These are phyloP conservation scores for Paecilomyces formosus DNA, from an alignment of 2,329 filamentous ascomycete genomes.

Conservation along the genomic window DNA sequence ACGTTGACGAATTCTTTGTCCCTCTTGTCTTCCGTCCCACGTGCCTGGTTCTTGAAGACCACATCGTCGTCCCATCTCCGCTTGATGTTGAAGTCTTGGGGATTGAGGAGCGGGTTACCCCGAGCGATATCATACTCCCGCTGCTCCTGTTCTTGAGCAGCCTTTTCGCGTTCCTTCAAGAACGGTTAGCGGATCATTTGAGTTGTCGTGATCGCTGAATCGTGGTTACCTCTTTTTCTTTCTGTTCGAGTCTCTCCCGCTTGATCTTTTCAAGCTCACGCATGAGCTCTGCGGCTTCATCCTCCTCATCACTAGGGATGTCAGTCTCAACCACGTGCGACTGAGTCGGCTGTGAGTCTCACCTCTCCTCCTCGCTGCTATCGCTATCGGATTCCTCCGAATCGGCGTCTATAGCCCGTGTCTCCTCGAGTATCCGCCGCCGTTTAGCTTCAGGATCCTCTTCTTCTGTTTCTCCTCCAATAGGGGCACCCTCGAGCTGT, in stretches of 20 bases:
- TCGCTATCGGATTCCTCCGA: slow-evolving; percentile 57
- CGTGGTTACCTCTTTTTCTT: slow-evolving; percentile 58
- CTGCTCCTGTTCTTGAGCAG: slow-evolving; percentile 73
- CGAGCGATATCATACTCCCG: slow-evolving; percentile 82
- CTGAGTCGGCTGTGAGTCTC: slow-evolving; percentile 6
- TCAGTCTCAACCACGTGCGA: slow-evolving; percentile 15
- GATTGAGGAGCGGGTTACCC: slow-evolving; percentile 85
- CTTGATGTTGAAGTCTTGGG: slow-evolving; percentile 84
- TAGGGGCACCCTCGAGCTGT: slow-evolving; percentile 48
- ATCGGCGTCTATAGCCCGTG: slow-evolving; percentile 78
- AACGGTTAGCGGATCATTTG: slow-evolving; percentile 4
- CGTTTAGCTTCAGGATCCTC: slow-evolving; percentile 76
- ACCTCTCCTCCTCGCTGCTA: slow-evolving; percentile 56
- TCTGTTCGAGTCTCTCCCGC: slow-evolving; percentile 71
- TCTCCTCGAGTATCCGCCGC: slow-evolving; percentile 78
- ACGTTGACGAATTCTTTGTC: slow-evolving; percentile 98
- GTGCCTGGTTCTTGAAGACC: slow-evolving; percentile 97
- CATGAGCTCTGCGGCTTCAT: slow-evolving; percentile 82
- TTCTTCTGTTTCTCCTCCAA: slow-evolving; percentile 38
- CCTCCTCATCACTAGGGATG: slow-evolving; percentile 58
- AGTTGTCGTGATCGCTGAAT: background rate
- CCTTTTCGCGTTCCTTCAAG: slow-evolving; percentile 64
- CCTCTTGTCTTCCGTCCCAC: slow-evolving; percentile 85
- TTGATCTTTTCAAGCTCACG: slow-evolving; percentile 92
- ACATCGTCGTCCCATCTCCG: slow-evolving; percentile 93